These are phyloP conservation scores for Xerocomus cyaneibrunnescens DNA, from an alignment of 1,284 basidiomycete species.

Conservation along the genomic window DNA sequence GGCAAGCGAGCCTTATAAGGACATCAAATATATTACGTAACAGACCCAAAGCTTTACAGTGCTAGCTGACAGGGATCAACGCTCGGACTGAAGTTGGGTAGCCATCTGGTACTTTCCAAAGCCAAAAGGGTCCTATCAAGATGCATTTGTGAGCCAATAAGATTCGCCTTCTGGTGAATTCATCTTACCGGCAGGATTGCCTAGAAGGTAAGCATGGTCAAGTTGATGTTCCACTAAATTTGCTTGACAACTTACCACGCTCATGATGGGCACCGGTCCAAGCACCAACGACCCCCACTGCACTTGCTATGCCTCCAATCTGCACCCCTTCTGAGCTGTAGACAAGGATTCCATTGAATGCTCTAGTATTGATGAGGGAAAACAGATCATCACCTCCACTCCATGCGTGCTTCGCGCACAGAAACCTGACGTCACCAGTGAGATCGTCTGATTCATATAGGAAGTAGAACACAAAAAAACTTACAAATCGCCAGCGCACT, in stretches of 20 bases:
- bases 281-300: slow-evolving; percentile 59
- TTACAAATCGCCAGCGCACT: slow-evolving; percentile 65
- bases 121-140: slow-evolving; percentile 33
- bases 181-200: slow-evolving; percentile 57
- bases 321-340: slow-evolving; percentile 60
- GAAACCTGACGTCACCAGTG: slow-evolving; percentile 42
- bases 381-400: slow-evolving; percentile 51
- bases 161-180: background rate
- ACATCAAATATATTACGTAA: slow-evolving; percentile 19
- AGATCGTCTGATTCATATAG: slow-evolving; percentile 1
- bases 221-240: background rate
- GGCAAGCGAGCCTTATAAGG: background rate
- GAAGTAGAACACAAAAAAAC: slow-evolving; percentile 25
- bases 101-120: slow-evolving; percentile 27
- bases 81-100: slow-evolving; percentile 12
- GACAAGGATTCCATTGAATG: background rate
- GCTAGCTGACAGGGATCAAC: slow-evolving; percentile 8
- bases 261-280: slow-evolving; percentile 65
- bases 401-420: slow-evolving; percentile 45
- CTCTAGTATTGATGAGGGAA: background rate
- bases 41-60: background rate
- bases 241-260: slow-evolving; percentile 40
- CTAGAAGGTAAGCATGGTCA: slow-evolving; percentile 32
- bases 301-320: slow-evolving; percentile 59
- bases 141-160: background rate